Percentiles rank a stretch among this genome's conserved stretches.
Evolutionary conservation across 768 basidiomycete species (phyloP).

Genomic region (Trametes cinnabarina): DNA sequence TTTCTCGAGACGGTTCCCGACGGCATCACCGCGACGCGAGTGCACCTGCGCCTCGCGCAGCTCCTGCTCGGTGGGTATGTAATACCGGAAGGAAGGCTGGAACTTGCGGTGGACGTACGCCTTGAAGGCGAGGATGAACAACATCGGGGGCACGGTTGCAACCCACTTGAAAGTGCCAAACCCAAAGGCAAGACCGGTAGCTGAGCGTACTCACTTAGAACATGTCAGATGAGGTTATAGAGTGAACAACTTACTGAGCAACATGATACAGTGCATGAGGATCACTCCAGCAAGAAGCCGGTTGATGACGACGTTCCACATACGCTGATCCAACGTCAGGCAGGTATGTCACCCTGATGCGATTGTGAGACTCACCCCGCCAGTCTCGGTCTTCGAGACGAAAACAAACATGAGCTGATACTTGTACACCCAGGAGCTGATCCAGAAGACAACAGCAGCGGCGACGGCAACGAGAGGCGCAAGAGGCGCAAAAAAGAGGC

Average conservation of each 20-base stretch:
- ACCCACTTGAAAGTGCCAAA: slow-evolving; percentile 76
- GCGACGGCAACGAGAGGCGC: slow-evolving; percentile 88
- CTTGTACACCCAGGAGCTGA: slow-evolving; percentile 86
- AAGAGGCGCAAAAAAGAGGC: slow-evolving; percentile 89
- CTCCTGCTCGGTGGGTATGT: slow-evolving; percentile 79
- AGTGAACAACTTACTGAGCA: slow-evolving; percentile 64
- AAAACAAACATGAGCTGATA: slow-evolving; percentile 97
- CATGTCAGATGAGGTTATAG: neutral
- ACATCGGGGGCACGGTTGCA: slow-evolving; percentile 79
- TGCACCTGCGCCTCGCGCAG: slow-evolving; percentile 71
- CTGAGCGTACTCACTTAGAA: slow-evolving; percentile 35
- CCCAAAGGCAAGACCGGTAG: slow-evolving; percentile 79
- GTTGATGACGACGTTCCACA: slow-evolving; percentile 95
- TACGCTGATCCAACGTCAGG: slow-evolving; percentile 46
- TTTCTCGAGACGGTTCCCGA: slow-evolving; percentile 74
- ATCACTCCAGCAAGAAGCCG: slow-evolving; percentile 74
- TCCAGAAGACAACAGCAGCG: slow-evolving; percentile 84
- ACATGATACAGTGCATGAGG: slow-evolving; percentile 85
- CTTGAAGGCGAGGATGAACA: slow-evolving; percentile 82
- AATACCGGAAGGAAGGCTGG: slow-evolving; percentile 71
- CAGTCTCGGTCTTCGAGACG: slow-evolving; percentile 85
- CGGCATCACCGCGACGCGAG: slow-evolving; percentile 72
- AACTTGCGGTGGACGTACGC: slow-evolving; percentile 72
- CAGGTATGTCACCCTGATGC: neutral
- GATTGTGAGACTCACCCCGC: slow-evolving; percentile 62